Percentiles rank a stretch among this genome's conserved stretches.
phyloP scores from a whole-genome alignment of 2,329 filamentous ascomycete genomes.

The Thielaviopsis euricoi region DNA sequence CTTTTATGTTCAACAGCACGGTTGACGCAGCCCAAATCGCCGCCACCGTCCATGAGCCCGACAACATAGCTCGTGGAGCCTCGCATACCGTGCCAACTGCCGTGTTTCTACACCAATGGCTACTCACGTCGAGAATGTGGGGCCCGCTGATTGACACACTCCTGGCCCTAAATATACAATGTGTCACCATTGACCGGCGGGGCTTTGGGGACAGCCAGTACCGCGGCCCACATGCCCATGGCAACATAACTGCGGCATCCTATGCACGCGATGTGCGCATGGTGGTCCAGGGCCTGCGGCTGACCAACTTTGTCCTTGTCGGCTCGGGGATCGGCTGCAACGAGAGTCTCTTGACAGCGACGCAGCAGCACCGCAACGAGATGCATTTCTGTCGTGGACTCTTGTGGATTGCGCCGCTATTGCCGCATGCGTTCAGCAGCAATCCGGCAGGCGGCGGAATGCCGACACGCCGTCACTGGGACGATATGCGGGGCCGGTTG shows the following conservation, averaged over 20 bases:
- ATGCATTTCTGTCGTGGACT: constrained; percentile 1
- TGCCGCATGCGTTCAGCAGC: neutral
- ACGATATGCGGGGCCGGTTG: neutral
- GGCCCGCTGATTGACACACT: neutral
- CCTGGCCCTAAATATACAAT: neutral
- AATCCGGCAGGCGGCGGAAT: neutral
- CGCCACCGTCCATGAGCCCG: neutral
- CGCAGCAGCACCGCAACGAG: neutral
- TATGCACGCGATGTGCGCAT: neutral
- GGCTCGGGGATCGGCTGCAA: constrained; percentile 8
- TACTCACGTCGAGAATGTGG: constrained; percentile 4
- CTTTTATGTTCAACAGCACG: neutral
- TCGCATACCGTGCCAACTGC: neutral
- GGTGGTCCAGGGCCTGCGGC: neutral
- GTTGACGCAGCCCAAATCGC: neutral
- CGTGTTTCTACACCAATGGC: constrained; percentile 5
- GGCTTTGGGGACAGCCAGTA: constrained; percentile 1
- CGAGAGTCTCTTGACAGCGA: neutral
- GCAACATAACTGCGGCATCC: neutral
- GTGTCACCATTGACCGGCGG: constrained; percentile 1
- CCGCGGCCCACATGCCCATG: neutral
- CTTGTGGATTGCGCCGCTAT: constrained; percentile 1
- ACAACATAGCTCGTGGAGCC: neutral
- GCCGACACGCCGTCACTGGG: constrained; percentile 1
- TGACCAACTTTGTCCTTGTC: neutral